A percentile compares a stretch with the other conserved stretches of the same genome.
Evolutionary conservation across 345 rosid species (phyloP).

Genomic region (Euphorbia peplus): DNA sequence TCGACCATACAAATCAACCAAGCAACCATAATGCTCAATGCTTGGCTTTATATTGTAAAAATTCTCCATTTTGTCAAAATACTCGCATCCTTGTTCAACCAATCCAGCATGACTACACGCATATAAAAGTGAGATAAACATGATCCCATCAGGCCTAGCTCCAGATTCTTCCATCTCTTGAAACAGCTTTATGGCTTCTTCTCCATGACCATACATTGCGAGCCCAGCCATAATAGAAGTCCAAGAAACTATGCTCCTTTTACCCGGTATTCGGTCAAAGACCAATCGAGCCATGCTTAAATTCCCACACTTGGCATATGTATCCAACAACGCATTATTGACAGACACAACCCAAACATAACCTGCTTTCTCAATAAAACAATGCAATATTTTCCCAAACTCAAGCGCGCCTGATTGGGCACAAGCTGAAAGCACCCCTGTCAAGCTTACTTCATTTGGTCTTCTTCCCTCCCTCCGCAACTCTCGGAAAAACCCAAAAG

Average conservation of each 20-base stretch:
- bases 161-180: slow-evolving; percentile 60
- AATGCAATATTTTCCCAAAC: slow-evolving; percentile 82
- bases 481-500: slow-evolving; percentile 47
- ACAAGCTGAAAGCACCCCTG: slow-evolving; percentile 91
- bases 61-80: slow-evolving; percentile 57
- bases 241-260: slow-evolving; percentile 81
- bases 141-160: slow-evolving; percentile 57
- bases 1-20: slow-evolving; percentile 89
- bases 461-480: slow-evolving; percentile 34
- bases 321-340: slow-evolving; percentile 66
- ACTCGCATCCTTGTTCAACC: slow-evolving; percentile 68
- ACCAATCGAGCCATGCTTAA: slow-evolving; percentile 58
- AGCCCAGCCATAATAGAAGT: slow-evolving; percentile 77
- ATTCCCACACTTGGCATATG: slow-evolving; percentile 84
- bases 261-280: slow-evolving; percentile 55
- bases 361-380: slow-evolving; percentile 65
- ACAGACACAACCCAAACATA: slow-evolving; percentile 77
- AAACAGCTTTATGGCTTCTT: slow-evolving; percentile 59
- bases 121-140: slow-evolving; percentile 72
- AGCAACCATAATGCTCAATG: slow-evolving; percentile 45
- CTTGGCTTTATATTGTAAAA: slow-evolving; percentile 57
- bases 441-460: slow-evolving; percentile 67
- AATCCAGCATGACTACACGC: slow-evolving; percentile 96
- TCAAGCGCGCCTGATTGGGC: slow-evolving; percentile 79
- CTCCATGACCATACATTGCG: slow-evolving; percentile 81